A percentile compares a stretch with the other conserved stretches of the same genome.
phyloP scores from a whole-genome alignment of 768 basidiomycete genomes.

The Porpolomopsis calyptriformis region DNA sequence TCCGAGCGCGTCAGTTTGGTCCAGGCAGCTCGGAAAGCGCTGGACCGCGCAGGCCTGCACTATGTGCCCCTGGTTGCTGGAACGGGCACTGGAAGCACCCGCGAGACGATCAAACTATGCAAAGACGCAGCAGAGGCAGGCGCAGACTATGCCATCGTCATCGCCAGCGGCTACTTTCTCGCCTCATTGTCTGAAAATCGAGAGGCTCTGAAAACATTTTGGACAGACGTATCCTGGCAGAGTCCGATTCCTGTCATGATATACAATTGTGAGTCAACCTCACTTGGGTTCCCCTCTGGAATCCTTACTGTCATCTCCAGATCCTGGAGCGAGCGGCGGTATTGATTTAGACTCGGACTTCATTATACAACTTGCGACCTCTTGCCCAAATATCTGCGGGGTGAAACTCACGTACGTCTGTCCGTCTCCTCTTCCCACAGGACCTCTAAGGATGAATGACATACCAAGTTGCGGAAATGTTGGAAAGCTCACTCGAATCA shows the following conservation, averaged over 20 bases:
- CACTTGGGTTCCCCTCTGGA: background rate
- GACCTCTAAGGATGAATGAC: background rate
- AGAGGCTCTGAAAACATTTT: conserved; percentile 69
- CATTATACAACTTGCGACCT: conserved; percentile 66
- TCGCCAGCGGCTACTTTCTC: conserved; percentile 80
- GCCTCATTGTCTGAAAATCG: conserved; percentile 53
- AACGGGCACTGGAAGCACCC: conserved; percentile 74
- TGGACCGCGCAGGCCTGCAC: conserved; percentile 54
- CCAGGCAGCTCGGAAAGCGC: conserved; percentile 52
- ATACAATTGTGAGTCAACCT: conserved; percentile 65
- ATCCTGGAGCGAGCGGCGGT: conserved; percentile 79
- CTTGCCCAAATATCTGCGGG: conserved; percentile 70
- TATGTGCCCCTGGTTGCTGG: conserved; percentile 68
- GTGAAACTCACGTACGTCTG: conserved; percentile 77
- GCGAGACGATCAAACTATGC: conserved; percentile 67
- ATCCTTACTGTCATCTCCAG: conserved; percentile 27
- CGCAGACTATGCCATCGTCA: conserved; percentile 80
- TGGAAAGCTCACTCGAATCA: conserved; percentile 81
- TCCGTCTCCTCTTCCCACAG: conserved; percentile 1
- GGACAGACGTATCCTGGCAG: conserved; percentile 61
- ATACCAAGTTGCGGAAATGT: conserved; percentile 71
- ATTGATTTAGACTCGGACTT: conserved; percentile 88
- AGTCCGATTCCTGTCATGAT: conserved; percentile 82
- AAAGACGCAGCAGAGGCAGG: conserved; percentile 74
- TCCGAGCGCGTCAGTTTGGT: conserved; percentile 58